Evolutionary conservation across 78 protist genomes (phyloP).

Genomic region (slime mould (Dictyostelium discoideum)): DNA sequence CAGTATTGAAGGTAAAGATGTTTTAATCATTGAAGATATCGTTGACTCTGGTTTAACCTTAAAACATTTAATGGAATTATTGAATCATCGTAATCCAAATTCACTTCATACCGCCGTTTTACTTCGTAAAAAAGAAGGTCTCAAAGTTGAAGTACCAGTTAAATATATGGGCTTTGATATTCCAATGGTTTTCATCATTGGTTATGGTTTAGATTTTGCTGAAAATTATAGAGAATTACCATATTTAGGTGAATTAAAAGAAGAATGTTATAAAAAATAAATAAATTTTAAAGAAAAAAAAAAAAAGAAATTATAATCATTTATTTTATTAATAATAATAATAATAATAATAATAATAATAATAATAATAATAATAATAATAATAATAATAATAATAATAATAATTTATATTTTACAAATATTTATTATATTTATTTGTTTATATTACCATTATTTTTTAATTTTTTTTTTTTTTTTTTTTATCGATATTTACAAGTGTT

Average conservation of each 20-base stretch:
- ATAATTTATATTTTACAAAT: background rate
- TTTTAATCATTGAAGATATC: constrained; percentile 79
- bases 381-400: too few relatives aligned
- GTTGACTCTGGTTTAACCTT: constrained; percentile 77
- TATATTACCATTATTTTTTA: background rate
- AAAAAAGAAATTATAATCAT: background rate
- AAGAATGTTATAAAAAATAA: constrained; percentile 64
- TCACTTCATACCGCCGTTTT: constrained; percentile 48
- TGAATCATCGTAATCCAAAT: constrained; percentile 66
- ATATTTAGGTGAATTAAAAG: constrained; percentile 76
- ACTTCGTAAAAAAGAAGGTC: constrained; percentile 72
- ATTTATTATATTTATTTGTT: background rate
- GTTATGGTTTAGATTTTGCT: constrained; percentile 81
- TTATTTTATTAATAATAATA: too few relatives aligned
- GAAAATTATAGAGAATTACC: constrained; percentile 76
- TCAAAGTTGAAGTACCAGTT: constrained; percentile 66
- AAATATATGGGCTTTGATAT: constrained; percentile 77
- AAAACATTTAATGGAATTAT: constrained; percentile 42
- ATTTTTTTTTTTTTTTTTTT: background rate
- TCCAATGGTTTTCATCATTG: constrained; percentile 79
- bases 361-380: too few relatives aligned
- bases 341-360: too few relatives aligned
- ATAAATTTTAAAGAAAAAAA: background rate
- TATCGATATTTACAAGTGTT: background rate
- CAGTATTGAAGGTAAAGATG: constrained; percentile 73